phyloP scores from a whole-genome alignment of 768 basidiomycete genomes.

The Lentinula detonsa region DNA sequence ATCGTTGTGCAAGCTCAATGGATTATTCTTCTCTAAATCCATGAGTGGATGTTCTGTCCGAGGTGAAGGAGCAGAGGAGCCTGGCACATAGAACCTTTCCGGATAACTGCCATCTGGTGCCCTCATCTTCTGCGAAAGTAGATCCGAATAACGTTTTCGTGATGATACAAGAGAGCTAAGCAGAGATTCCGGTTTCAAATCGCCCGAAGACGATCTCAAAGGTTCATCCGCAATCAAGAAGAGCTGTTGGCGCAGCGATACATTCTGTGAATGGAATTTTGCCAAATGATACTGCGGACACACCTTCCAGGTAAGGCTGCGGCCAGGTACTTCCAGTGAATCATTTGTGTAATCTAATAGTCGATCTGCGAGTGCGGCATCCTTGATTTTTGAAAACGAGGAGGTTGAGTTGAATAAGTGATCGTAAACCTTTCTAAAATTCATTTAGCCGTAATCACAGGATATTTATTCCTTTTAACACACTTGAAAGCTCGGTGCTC shows the following conservation, averaged over 20 bases:
- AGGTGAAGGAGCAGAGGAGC: slow-evolving; percentile 26
- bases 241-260: slow-evolving; percentile 34
- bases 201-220: slow-evolving; percentile 42
- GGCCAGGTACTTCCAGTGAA: slow-evolving; percentile 51
- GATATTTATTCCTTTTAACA: not conserved
- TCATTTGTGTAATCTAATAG: slow-evolving; percentile 40
- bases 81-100: slow-evolving; percentile 56
- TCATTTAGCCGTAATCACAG: not conserved
- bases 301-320: slow-evolving; percentile 87
- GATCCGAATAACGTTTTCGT: slow-evolving; percentile 50
- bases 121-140: slow-evolving; percentile 64
- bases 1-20: slow-evolving; percentile 74
- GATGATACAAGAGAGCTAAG: slow-evolving; percentile 38
- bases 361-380: slow-evolving; percentile 57
- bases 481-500: not conserved
- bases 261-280: slow-evolving; percentile 14
- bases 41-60: slow-evolving; percentile 20
- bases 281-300: slow-evolving; percentile 4
- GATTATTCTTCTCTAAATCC: slow-evolving; percentile 67
- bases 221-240: slow-evolving; percentile 68
- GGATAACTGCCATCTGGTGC: slow-evolving; percentile 87
- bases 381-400: slow-evolving; percentile 59
- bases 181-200: slow-evolving; percentile 24
- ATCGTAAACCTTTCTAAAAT: slow-evolving; percentile 11
- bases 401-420: slow-evolving; percentile 45